Evolutionary conservation across 176 grass and related monocot genomes (phyloP), one percentile per base, ranked within the genome.

Genomic region (Carex myosuroides): DNA sequence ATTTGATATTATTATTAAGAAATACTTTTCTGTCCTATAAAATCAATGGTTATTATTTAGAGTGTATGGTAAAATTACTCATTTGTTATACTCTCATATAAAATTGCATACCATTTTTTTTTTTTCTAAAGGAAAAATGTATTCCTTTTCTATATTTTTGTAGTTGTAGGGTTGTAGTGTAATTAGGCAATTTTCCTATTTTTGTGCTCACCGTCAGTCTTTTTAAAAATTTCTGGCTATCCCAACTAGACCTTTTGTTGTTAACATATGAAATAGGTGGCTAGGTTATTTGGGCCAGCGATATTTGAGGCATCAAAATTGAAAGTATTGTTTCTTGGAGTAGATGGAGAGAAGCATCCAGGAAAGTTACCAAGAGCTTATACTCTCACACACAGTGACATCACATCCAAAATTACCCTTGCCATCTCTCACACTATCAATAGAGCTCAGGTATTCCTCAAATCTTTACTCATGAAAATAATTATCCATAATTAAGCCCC

Each of bases 241-340:
- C 1, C 22, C 48, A 33, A 52, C 50, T 57, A 18, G 33, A 77
- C 5, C 4, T 32, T 54, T 24, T 65, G 29, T 83, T 64, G n/a
- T 48, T 83, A 22, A 46, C 22, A 52, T 83, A 30, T 65, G 13
- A 65, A 52, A 79, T 58, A 99, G 96, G 85, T 79, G 72, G 93
- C 96, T 46, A 91, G 96, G 85, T 84, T 99, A 75, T 99, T 99
- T 63, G 96, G 96, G 0, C 96, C 91, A 16, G 89, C 93, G 13
- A 94, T 92, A 79, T 99, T 99, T 84, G 96, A 99, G 88, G 86
- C 91, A 74, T 99, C 96, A 20, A 99, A 99, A 93, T 88, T 95
- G 84, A 99, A 95, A 87, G 96, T 99, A 79, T 80, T 92, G 59
- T 94, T 99, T 89, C 84, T 95, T 16, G 96, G 91, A 48, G 88